phyloP scores from a whole-genome alignment of 805 yeast genomes.

The Candida anglica region DNA sequence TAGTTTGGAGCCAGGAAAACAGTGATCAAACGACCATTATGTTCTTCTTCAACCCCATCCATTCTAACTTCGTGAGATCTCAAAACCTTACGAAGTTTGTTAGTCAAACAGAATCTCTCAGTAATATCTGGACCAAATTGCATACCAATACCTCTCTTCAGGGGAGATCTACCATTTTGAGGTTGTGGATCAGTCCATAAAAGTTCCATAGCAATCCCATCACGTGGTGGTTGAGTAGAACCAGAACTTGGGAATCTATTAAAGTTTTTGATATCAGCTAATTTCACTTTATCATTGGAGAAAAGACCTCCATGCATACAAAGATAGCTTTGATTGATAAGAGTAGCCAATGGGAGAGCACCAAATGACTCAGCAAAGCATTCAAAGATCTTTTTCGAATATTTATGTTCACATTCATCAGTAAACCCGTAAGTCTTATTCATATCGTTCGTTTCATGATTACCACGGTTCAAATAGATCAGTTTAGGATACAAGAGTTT shows the following conservation, averaged over 20 bases:
- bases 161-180: conserved; percentile 72
- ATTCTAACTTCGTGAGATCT: conserved; percentile 95
- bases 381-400: conserved; percentile 71
- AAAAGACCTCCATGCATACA: conserved; percentile 96
- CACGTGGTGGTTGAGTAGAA: conserved; percentile 76
- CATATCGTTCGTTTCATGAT: conserved; percentile 96
- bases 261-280: conserved; percentile 70
- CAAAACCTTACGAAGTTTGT: conserved; percentile 73
- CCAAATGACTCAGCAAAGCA: conserved; percentile 86
- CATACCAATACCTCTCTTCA: conserved; percentile 92
- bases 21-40: conserved; percentile 79
- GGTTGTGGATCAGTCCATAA: conserved; percentile 97
- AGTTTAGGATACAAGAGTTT: conserved; percentile 72
- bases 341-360: conserved; percentile 78
- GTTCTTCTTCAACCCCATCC: conserved; percentile 87
- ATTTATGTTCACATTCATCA: conserved; percentile 92
- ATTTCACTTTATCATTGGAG: conserved; percentile 65
- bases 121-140: conserved; percentile 98
- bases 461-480: conserved; percentile 83
- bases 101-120: conserved; percentile 64
- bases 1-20: conserved; percentile 99
- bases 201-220: conserved; percentile 93
- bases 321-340: conserved; percentile 73
- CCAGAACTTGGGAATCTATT: conserved; percentile 56
- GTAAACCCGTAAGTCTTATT: conserved; percentile 94